Evolutionary conservation across 1,284 basidiomycete species (phyloP), one percentile per base, ranked within the genome.

Genomic region (Ceratorhiza oryzae-sativae): DNA sequence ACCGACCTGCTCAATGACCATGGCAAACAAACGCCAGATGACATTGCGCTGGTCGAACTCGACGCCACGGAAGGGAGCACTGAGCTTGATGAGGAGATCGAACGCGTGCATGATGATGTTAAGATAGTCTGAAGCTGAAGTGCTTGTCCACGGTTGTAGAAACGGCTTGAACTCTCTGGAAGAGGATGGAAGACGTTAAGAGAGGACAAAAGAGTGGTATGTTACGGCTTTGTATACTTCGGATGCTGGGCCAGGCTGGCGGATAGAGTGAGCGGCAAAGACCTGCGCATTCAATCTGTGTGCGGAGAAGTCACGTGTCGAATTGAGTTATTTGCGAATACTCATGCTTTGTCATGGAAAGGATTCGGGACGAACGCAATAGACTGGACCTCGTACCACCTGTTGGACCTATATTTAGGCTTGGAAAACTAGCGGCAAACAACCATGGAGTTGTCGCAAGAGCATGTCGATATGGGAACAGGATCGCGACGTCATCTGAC

Each of bases 31-130:
- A 20, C 25, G 56, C 56, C 56, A 59, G n/a, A 59, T 36, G 12
- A 59, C 20, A 10, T 34, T 4, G 15, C 56, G 56, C 20, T 59
- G 56, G 36, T 59, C 56, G 9, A 59, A 59, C 56, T 41, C 36
- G 36, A 13, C 56, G 36, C 36, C 20, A 3, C 25, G 36, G 56
- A 59, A 59, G 20, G 56, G 56, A 41, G 56, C 56, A 25, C 41
- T 59, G 56, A 59, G 56, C 20, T 41, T 59, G 36, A 59, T 10
- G 10, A 59, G 56, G 8, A 59, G 36, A 4, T 59, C 56, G n/a
- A 59, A 59, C 9, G 56, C 56, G 25, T 59, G 56, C 56, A 59
- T 59, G 36, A 3, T 13, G 8, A 12, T 23, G 23, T 4, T 8
- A 12, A 5, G 15, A 5, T 36, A 34, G 12, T 5, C 13, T 39